Evolutionary conservation across 495 filamentous ascomycete genomes (phyloP).

Genomic region (Copromyces sp.): DNA sequence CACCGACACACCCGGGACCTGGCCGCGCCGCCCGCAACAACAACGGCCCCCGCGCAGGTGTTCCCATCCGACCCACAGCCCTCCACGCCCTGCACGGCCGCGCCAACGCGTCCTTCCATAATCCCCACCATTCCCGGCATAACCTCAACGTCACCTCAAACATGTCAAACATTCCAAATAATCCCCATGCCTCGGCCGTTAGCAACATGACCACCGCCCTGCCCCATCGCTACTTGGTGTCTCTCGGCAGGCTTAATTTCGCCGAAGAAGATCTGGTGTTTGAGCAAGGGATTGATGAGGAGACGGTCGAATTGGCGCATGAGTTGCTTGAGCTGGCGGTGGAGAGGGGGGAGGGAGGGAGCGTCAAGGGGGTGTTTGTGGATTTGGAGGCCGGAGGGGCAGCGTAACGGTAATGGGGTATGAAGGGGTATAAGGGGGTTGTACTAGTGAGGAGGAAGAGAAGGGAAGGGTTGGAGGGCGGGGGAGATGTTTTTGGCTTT

Average conservation of each 20-base stretch:
- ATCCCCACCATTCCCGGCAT: not conserved
- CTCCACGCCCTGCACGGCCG: not conserved
- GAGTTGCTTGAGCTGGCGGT: slow-evolving; percentile 37
- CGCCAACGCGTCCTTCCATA: not conserved
- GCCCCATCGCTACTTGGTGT: slow-evolving; percentile 31
- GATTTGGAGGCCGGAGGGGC: not conserved
- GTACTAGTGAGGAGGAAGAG: not conserved
- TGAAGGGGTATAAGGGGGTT: not conserved
- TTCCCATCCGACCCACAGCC: not conserved
- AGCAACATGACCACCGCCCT: not conserved
- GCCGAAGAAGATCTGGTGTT: slow-evolving; percentile 35
- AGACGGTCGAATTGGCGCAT: slow-evolving; percentile 37
- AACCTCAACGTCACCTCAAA: not conserved
- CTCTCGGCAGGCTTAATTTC: slow-evolving; percentile 36
- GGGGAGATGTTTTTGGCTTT: not conserved
- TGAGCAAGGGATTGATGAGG: slow-evolving; percentile 26
- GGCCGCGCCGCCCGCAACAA: not conserved
- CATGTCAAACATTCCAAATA: not conserved
- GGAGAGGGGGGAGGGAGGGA: not conserved
- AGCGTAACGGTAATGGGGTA: not conserved
- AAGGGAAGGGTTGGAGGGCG: not conserved
- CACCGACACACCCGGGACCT: not conserved
- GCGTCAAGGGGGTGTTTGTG: not conserved
- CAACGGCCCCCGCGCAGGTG: not conserved
- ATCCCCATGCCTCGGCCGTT: not conserved